These are phyloP conservation scores for Moesziomyces antarcticus DNA, from an alignment of 1,284 basidiomycete genomes.

Conservation along the genomic window DNA sequence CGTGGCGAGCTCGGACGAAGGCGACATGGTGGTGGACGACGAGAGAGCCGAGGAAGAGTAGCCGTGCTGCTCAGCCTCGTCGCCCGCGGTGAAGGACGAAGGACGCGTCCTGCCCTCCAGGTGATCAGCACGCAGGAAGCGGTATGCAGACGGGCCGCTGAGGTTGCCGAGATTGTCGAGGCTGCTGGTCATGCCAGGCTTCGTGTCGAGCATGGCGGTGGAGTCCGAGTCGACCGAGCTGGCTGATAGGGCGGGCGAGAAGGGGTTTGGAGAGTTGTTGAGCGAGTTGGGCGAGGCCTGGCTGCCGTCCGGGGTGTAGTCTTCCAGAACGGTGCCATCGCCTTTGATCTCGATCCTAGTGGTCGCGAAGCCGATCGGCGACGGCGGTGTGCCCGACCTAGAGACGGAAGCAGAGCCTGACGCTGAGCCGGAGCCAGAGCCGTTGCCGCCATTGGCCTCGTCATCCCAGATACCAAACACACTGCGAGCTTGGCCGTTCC, in stretches of 20 bases:
- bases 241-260: slow-evolving; percentile 52
- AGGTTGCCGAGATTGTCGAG: slow-evolving; percentile 28
- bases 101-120: slow-evolving; percentile 26
- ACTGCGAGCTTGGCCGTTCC: slow-evolving; percentile 34
- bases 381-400: slow-evolving; percentile 34
- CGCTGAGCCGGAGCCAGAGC: slow-evolving; percentile 30
- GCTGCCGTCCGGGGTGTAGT: slow-evolving; percentile 53
- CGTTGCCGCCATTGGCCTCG: slow-evolving; percentile 16
- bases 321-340: slow-evolving; percentile 44
- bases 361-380: slow-evolving; percentile 29
- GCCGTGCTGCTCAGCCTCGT: slow-evolving; percentile 36
- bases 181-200: slow-evolving; percentile 20
- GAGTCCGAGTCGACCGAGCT: slow-evolving; percentile 56
- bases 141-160: slow-evolving; percentile 21
- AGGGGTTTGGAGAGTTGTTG: slow-evolving; percentile 50
- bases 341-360: slow-evolving; percentile 29
- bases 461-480: slow-evolving; percentile 36
- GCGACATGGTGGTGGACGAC: slow-evolving; percentile 39
- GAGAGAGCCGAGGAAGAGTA: slow-evolving; percentile 40
- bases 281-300: slow-evolving; percentile 56
- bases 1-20: slow-evolving; percentile 47
- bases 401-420: slow-evolving; percentile 27
- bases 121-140: slow-evolving; percentile 30
- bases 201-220: slow-evolving; percentile 40
- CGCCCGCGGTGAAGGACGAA: slow-evolving; percentile 28